phyloP scores from a whole-genome alignment of 148 eudicot genomes.

The Persicaria maculosa region DNA sequence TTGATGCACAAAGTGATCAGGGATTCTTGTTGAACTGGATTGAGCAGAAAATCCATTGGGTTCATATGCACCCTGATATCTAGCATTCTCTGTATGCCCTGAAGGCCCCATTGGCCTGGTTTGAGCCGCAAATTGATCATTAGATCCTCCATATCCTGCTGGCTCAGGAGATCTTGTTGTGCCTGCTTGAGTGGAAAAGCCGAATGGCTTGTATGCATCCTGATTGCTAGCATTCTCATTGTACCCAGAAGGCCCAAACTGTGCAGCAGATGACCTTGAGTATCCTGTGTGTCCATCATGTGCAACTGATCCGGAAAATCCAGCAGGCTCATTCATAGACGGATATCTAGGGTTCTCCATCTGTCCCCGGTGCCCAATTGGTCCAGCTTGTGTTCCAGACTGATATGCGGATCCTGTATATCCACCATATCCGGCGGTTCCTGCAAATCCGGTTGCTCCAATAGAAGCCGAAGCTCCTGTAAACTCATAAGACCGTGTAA shows the following conservation, averaged over 20 bases:
- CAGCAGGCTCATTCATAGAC: neutral
- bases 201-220: neutral
- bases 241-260: neutral
- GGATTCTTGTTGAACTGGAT: neutral
- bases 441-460: too few relatives aligned
- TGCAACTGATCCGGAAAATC: neutral
- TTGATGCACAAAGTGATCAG: neutral
- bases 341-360: neutral
- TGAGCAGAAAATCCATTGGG: conserved; percentile 5
- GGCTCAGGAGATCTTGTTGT: neutral
- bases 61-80: conserved; percentile 4
- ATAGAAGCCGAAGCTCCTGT: neutral
- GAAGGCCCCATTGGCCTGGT: neutral
- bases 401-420: neutral
- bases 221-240: neutral
- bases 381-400: neutral
- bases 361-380: neutral
- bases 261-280: neutral
- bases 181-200: neutral
- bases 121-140: neutral
- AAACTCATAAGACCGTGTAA: neutral
- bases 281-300: neutral
- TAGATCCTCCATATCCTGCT: neutral
- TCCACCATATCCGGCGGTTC: neutral
- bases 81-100: neutral